These are phyloP conservation scores for Yamadazyma trypodendri DNA, from an alignment of 1,139 yeast species.

Conservation along the genomic window DNA sequence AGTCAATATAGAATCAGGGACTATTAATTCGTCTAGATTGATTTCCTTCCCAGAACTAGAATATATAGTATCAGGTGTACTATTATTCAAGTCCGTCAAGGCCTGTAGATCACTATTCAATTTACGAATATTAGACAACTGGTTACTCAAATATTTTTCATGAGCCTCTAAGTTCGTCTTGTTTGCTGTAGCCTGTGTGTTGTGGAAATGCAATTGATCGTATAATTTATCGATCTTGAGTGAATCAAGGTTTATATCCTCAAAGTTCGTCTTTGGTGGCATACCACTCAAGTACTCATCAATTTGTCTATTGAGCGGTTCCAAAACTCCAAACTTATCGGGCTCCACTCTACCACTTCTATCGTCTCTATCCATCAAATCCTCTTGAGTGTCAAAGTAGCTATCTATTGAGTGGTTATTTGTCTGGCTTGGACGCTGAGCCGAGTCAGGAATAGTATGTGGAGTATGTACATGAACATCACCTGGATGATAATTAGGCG, in stretches of 20 bases:
- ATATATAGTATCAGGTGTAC: constrained; percentile 17
- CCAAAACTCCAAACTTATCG: constrained; percentile 7
- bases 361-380: constrained; percentile 22
- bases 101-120: constrained; percentile 25
- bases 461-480: neutral
- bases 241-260: constrained; percentile 13
- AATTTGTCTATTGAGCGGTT: constrained; percentile 23
- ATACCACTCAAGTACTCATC: constrained; percentile 20
- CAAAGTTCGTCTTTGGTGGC: constrained; percentile 9
- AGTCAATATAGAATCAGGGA: constrained; percentile 43
- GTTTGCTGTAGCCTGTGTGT: constrained; percentile 40
- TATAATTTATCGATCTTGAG: constrained; percentile 29
- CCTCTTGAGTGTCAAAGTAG: constrained; percentile 3
- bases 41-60: constrained; percentile 15
- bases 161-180: constrained; percentile 32
- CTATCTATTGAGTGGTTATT: neutral
- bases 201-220: constrained; percentile 36
- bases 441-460: neutral
- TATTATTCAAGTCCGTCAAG: constrained; percentile 25
- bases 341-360: neutral
- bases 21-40: constrained; percentile 34
- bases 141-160: constrained; percentile 31
- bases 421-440: neutral
- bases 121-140: constrained; percentile 25
- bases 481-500: constrained; percentile 3